These are phyloP conservation scores for Kuraishia ogatae DNA, from an alignment of 805 yeast species.

Conservation along the genomic window DNA sequence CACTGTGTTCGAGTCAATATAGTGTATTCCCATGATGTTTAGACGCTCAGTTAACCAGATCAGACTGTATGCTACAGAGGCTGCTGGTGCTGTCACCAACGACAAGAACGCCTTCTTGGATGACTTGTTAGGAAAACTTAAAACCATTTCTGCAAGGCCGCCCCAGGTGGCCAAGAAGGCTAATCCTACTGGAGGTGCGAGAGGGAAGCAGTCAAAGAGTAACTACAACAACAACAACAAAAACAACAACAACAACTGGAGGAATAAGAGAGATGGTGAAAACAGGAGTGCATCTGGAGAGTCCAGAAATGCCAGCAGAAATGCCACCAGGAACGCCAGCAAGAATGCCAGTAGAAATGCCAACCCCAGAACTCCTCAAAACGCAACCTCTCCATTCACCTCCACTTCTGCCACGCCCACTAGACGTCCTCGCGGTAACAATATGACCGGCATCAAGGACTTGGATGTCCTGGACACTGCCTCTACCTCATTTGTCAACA, in stretches of 20 bases:
- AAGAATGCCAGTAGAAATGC: background rate
- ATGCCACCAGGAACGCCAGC: background rate
- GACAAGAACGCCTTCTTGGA: background rate
- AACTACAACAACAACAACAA: background rate
- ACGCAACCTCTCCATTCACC: background rate
- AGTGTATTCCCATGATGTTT: constrained; percentile 2
- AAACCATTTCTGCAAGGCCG: constrained; percentile 6
- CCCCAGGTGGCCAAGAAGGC: background rate
- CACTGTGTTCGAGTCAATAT: too few relatives aligned
- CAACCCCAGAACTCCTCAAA: background rate
- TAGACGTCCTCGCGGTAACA: background rate
- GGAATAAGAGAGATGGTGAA: background rate
- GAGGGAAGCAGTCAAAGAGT: background rate
- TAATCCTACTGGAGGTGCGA: background rate
- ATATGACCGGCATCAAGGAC: background rate
- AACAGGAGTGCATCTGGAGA: background rate
- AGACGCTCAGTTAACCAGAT: constrained; percentile 4
- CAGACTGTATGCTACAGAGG: constrained; percentile 12
- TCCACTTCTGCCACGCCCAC: background rate
- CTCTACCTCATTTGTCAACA: background rate
- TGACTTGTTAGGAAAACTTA: constrained; percentile 11
- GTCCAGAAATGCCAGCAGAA: background rate
- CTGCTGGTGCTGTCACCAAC: constrained; percentile 11
- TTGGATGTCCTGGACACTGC: background rate
- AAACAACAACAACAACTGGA: background rate